These are phyloP conservation scores for Pseudoneurospora amorphoporcata DNA, from an alignment of 495 filamentous ascomycete genomes.

Conservation along the genomic window DNA sequence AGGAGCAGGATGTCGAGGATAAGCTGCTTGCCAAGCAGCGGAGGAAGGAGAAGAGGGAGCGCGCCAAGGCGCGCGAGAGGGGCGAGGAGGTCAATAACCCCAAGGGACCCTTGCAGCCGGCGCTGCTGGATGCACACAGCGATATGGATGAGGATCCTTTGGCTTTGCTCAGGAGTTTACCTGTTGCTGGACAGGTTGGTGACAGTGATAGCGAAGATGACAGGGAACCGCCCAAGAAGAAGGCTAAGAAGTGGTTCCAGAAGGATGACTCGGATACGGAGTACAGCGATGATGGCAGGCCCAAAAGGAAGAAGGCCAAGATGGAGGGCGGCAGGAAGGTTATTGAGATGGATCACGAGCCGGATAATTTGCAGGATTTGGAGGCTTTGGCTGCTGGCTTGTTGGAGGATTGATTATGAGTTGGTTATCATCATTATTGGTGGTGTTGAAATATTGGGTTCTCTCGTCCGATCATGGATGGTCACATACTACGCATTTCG, in stretches of 20 bases:
- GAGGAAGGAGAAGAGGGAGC: constrained; percentile 76
- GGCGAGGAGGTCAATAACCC: constrained; percentile 39
- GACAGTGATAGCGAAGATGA: constrained; percentile 18
- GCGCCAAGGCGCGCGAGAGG: constrained; percentile 67
- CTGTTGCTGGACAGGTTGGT: constrained; percentile 29
- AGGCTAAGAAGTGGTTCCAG: constrained; percentile 39
- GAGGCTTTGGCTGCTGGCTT: constrained; percentile 79
- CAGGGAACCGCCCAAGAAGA: constrained; percentile 32
- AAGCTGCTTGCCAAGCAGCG: constrained; percentile 71
- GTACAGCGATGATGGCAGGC: constrained; percentile 25
- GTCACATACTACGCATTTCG: background rate
- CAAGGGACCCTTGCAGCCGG: constrained; percentile 35
- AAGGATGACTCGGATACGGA: constrained; percentile 36
- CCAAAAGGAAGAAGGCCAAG: constrained; percentile 32
- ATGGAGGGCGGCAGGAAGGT: constrained; percentile 39
- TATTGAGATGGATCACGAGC: constrained; percentile 49
- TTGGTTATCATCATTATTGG: background rate
- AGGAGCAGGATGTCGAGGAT: constrained; percentile 68
- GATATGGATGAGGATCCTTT: constrained; percentile 36
- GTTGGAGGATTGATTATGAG: constrained; percentile 40
- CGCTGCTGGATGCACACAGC: constrained; percentile 18
- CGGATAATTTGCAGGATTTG: constrained; percentile 80
- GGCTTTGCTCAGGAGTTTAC: constrained; percentile 39
- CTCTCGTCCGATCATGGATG: background rate
- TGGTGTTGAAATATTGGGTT: background rate